Evolutionary conservation across 306 rosid species (phyloP).

Genomic region (Leucaena leucocephala): DNA sequence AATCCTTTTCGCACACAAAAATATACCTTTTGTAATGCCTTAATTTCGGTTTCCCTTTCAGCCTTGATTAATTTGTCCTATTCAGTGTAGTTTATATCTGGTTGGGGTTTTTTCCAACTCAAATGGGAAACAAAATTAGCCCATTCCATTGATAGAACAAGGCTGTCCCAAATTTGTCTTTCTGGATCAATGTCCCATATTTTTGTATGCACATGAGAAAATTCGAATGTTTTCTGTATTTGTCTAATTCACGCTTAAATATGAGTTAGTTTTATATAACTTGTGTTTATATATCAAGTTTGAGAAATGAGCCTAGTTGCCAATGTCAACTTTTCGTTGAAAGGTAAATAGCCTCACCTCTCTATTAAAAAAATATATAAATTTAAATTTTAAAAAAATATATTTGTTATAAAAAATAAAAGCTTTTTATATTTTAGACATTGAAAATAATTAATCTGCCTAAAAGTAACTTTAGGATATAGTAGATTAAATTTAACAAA

Average conservation of each 20-base stretch:
- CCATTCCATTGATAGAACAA: background rate
- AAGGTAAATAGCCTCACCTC: too few relatives aligned
- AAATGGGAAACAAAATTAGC: background rate
- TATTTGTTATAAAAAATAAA: too few relatives aligned
- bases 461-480: too few relatives aligned
- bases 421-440: too few relatives aligned
- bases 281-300: too few relatives aligned
- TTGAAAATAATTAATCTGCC: too few relatives aligned
- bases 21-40: background rate
- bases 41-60: background rate
- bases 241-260: background rate
- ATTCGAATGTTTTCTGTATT: background rate
- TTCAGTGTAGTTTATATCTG: background rate
- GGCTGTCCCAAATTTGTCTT: background rate
- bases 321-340: too few relatives aligned
- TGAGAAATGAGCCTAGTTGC: too few relatives aligned
- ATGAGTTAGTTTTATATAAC: background rate
- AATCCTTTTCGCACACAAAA: background rate
- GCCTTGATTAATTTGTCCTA: background rate
- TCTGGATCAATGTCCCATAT: background rate
- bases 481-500: too few relatives aligned
- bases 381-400: too few relatives aligned
- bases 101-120: background rate
- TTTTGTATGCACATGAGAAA: background rate
- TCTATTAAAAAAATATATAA: too few relatives aligned